A percentile compares a stretch with the other conserved stretches of the same genome.
These are phyloP conservation scores for Petrea volubilis DNA, from an alignment of 257 asterid species.

Conservation along the genomic window DNA sequence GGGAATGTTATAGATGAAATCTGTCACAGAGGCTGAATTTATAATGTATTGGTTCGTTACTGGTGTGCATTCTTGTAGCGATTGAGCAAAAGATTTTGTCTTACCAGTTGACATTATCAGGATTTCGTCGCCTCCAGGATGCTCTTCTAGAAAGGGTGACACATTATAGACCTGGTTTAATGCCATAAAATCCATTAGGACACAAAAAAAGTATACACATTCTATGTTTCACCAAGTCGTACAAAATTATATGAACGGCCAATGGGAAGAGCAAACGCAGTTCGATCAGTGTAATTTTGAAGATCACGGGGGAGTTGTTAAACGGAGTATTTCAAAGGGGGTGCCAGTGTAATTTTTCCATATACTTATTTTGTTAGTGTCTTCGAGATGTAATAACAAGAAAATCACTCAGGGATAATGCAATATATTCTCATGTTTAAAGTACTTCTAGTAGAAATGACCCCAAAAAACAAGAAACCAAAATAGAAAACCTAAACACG, in stretches of 20 bases:
- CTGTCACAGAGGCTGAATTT: too few relatives aligned
- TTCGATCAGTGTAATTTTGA: too few relatives aligned
- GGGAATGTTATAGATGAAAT: too few relatives aligned
- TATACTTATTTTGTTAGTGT: too few relatives aligned
- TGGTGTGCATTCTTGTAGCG: too few relatives aligned
- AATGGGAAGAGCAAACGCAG: too few relatives aligned
- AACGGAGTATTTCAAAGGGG: too few relatives aligned
- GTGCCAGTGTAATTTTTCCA: too few relatives aligned
- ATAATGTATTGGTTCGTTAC: too few relatives aligned
- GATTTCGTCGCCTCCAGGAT: constrained; percentile 71
- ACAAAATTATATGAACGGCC: background rate
- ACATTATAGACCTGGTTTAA: constrained; percentile 58
- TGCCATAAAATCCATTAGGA: constrained; percentile 2
- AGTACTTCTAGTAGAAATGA: background rate
- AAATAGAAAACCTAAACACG: background rate
- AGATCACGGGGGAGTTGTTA: too few relatives aligned
- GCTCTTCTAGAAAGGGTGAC: constrained; percentile 59
- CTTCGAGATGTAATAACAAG: background rate
- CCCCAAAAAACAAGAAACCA: background rate
- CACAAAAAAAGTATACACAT: background rate
- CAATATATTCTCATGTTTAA: background rate
- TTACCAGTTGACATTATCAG: constrained; percentile 52
- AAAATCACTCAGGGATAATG: background rate
- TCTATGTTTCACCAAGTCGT: background rate
- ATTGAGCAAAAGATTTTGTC: background rate